Conservation (phyloP, 2,329 filamentous ascomycete genomes). For the Scedosporium minutisporum region DNA sequence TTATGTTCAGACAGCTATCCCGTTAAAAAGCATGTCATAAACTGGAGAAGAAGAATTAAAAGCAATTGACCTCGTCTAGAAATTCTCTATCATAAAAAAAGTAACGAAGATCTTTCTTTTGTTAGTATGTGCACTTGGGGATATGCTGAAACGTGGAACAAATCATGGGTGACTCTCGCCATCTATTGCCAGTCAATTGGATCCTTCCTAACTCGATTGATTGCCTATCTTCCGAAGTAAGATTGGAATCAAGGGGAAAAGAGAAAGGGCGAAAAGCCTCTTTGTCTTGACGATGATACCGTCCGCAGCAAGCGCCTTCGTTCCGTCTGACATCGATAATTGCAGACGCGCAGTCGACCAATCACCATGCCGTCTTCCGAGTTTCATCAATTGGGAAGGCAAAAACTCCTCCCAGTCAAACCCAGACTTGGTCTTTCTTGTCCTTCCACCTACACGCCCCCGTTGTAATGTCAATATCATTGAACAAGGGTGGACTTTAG, state of each 20-base stretch:
- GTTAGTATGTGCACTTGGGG: no score
- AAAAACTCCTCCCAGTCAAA: not conserved
- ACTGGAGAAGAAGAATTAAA: no score
- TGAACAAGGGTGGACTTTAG: not conserved
- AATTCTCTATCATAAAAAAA: no score
- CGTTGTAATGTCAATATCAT: not conserved
- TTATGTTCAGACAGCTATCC: no score
- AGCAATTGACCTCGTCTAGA: no score
- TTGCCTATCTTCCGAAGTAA: not conserved
- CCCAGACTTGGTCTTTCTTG: not conserved
- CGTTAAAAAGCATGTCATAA: no score
- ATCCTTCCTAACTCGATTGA: not conserved
- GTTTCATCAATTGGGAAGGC: not conserved
- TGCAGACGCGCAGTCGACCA: not conserved
- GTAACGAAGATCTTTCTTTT: no score
- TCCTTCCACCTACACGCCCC: not conserved
- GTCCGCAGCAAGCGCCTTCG: not conserved
- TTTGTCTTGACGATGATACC: not conserved
- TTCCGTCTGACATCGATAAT: not conserved
- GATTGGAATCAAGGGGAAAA: not conserved
- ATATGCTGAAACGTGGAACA: no score
- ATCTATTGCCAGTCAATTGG: not conserved
- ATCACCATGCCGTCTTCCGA: not conserved
- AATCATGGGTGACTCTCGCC: no score
- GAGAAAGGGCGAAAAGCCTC: not conserved